Percentiles rank a stretch among this genome's conserved stretches.
phyloP scores from a whole-genome alignment of 257 asterid genomes.

The Solanum clarkiae region DNA sequence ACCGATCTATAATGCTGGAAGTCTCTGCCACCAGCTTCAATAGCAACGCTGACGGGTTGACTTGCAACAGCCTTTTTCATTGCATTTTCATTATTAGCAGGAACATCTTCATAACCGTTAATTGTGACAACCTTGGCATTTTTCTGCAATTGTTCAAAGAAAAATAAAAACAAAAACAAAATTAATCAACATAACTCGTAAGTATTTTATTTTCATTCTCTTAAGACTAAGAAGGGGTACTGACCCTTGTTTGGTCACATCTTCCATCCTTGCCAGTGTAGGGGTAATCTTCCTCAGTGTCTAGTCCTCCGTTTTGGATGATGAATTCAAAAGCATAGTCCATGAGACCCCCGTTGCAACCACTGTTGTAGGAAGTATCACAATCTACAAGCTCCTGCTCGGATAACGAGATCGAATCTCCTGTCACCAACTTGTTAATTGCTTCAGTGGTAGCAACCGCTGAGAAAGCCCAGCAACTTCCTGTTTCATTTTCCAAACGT shows the following conservation, averaged over 20 bases:
- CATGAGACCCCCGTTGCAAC: constrained; percentile 40
- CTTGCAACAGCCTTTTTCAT: constrained; percentile 38
- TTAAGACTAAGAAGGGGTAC: neutral
- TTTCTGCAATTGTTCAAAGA: constrained; percentile 27
- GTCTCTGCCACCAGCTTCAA: constrained; percentile 64
- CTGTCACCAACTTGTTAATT: constrained; percentile 16
- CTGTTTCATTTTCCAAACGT: constrained; percentile 9
- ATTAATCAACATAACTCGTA: neutral
- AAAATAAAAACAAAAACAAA: neutral
- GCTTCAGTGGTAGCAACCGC: constrained; percentile 30
- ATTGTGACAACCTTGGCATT: constrained; percentile 58
- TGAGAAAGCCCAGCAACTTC: constrained; percentile 50
- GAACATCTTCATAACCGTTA: constrained; percentile 48
- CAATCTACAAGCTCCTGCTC: constrained; percentile 43
- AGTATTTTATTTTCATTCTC: neutral
- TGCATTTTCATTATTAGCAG: constrained; percentile 26
- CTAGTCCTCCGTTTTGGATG: constrained; percentile 29
- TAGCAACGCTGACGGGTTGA: constrained; percentile 56
- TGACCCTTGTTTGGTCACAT: constrained; percentile 27
- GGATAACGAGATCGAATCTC: constrained; percentile 18
- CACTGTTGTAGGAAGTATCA: constrained; percentile 12
- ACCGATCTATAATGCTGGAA: constrained; percentile 55
- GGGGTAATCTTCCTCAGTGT: constrained; percentile 31
- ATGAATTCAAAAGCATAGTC: constrained; percentile 29
- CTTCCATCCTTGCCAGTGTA: constrained; percentile 17